Conservation (phyloP, 192 early-diverging fungal genomes). For the Lobosporangium transversale region DNA sequence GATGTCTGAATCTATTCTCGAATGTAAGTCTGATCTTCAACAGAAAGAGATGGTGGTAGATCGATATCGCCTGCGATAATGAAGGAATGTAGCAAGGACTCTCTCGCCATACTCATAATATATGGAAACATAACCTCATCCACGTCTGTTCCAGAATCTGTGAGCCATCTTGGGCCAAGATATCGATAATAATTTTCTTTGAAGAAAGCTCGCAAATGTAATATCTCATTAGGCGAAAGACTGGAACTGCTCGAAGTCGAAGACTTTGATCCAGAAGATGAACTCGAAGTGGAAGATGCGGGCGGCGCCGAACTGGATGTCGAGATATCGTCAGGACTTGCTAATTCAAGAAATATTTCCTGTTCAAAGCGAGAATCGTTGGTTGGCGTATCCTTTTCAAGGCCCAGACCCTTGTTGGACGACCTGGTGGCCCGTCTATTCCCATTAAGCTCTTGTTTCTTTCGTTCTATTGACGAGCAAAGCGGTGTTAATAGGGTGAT, state of each 20-base stretch:
- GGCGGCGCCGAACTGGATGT: conserved; percentile 2
- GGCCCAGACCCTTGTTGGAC: conserved; percentile 1
- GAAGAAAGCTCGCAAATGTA: conserved; percentile 4
- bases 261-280: conserved; percentile 4
- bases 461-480: conserved; percentile 2
- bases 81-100: conserved; percentile 4
- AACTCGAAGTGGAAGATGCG: conserved; percentile 3
- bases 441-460: conserved; percentile 1
- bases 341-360: neutral
- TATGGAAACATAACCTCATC: conserved; percentile 4
- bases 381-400: conserved; percentile 7
- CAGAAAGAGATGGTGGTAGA: conserved; percentile 3
- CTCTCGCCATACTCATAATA: conserved; percentile 1
- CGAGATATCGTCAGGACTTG: conserved; percentile 1
- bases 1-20: conserved; percentile 3
- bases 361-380: conserved; percentile 4
- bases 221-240: neutral
- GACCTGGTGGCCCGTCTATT: neutral
- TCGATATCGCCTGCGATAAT: conserved; percentile 4
- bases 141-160: conserved; percentile 7
- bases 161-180: conserved; percentile 5
- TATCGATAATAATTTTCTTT: conserved; percentile 1
- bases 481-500: neutral
- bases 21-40: conserved; percentile 2
- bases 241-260: conserved; percentile 1